Base-by-base conservation (phyloP, 164 flowering plant species). In the Magnolia kwangsiensis region DNA sequence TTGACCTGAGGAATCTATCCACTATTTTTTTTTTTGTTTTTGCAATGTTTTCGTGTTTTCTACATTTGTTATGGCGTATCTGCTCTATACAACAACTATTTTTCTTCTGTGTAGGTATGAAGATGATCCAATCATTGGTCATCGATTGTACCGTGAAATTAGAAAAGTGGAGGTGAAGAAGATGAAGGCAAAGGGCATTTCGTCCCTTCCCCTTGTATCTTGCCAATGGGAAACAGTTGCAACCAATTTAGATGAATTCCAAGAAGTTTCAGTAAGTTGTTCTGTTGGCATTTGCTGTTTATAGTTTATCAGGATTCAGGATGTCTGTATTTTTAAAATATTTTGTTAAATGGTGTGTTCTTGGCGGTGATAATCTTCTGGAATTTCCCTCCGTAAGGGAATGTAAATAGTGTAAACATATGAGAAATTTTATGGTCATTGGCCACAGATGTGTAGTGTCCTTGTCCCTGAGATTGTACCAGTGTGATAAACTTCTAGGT, bases 181-280 rank as follows among this genome's bases (percentile, higher is more conserved):
- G 84, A 87, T 82, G 31, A 93, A 90, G 85, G 80, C 84, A 29
- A 91, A 81, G 80, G 96, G 90, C 69, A 76, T 87, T 58, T 87
- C 87, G 49, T 73, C 87, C 49, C 82, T 86, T 85, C 90, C 96
- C 24, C 78, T 72, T 78, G 75, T 91, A 78, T 81, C 92, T 76
- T 90, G 88, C 78, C 88, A 84, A 80, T 96, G 99, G 99, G 98
- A 96, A 84, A 86, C 99, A 55, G 96, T 96, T 73, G 97, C 99
- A n/a, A 90, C 98, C 65, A 96, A 90, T 82, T 89, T 96, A 23
- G 99, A 94, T 82, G 99, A 96, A 82, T 96, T 96, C 83, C 86
- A 87, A 80, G 96, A 91, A 78, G 99, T 96, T 82, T 89, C 96
- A 74, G 99, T 96, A 85, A 90, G 98, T 89, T 37, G 45, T 37